phyloP scores from a whole-genome alignment of 2,329 filamentous ascomycete species.

The Diaporthe ampelina region DNA sequence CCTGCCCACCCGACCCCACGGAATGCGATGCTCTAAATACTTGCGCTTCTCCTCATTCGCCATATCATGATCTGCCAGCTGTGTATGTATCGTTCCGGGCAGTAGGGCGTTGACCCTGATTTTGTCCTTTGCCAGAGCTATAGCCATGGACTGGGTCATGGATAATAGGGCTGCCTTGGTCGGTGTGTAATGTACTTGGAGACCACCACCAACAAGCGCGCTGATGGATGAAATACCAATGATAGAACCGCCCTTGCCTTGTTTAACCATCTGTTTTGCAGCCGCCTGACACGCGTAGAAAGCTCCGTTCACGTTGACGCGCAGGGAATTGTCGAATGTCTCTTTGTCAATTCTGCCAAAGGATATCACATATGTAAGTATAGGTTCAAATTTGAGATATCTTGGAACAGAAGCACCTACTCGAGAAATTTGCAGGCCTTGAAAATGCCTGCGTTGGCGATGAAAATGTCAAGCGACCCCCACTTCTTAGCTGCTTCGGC shows the following conservation, averaged over 20 bases:
- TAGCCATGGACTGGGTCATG: constrained; percentile 77
- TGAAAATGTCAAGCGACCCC: constrained; percentile 68
- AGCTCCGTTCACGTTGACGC: constrained; percentile 71
- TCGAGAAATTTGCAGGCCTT: constrained; percentile 77
- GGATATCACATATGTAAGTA: too few species aligned
- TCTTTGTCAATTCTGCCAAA: too few species aligned
- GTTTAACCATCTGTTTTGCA: constrained; percentile 71
- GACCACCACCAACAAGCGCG: constrained; percentile 60
- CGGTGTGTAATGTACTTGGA: constrained; percentile 79
- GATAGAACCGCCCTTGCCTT: constrained; percentile 72
- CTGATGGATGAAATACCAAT: constrained; percentile 72
- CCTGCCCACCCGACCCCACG: too few species aligned
- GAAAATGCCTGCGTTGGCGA: constrained; percentile 78
- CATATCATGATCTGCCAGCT: too few species aligned
- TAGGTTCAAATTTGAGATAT: too few species aligned
- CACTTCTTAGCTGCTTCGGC: constrained; percentile 59
- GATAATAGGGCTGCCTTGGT: constrained; percentile 79
- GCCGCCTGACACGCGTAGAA: constrained; percentile 78
- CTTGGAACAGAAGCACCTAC: too few species aligned
- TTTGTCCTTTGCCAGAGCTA: constrained; percentile 60
- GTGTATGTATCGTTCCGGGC: too few species aligned
- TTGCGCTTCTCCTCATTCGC: too few species aligned
- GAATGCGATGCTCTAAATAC: too few species aligned
- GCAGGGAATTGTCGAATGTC: too few species aligned
- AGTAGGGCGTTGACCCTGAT: too few species aligned